Conservation (phyloP, 495 filamentous ascomycete genomes). For the Aspergillus indologenus region DNA sequence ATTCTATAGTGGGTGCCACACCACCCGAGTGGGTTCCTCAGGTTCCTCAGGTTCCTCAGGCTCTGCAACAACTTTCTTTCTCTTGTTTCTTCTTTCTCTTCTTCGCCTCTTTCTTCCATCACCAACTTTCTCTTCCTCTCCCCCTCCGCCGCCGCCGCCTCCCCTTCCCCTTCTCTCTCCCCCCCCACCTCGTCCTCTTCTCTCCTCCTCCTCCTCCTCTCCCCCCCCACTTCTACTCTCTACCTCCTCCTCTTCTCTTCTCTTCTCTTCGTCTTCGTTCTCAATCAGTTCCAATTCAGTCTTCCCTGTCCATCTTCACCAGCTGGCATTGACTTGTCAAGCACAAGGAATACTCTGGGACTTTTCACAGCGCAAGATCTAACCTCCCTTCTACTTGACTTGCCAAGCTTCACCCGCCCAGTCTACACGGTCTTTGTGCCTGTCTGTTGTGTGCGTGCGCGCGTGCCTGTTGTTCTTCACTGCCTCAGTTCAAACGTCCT, state of each 20-base stretch:
- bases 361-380: conserved; percentile 10
- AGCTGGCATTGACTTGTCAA: conserved; percentile 57
- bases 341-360: conserved; percentile 25
- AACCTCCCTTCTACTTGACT: conserved; percentile 4
- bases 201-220: conserved; percentile 18
- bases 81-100: conserved; percentile 29
- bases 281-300: conserved; percentile 5
- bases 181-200: conserved; percentile 25
- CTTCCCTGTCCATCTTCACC: conserved; percentile 32
- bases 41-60: background rate
- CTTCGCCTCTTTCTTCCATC: conserved; percentile 21
- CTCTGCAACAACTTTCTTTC: conserved; percentile 28
- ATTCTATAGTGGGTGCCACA: no score
- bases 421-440: conserved; percentile 18
- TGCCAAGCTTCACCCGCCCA: conserved; percentile 12
- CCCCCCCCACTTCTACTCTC: conserved; percentile 15
- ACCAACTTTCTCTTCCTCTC: conserved; percentile 11
- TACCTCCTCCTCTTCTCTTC: conserved; percentile 18
- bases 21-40: no score
- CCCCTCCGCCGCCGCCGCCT: conserved; percentile 19
- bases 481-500: conserved; percentile 20
- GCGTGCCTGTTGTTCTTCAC: conserved; percentile 20
- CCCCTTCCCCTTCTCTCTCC: conserved; percentile 15
- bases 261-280: conserved; percentile 23
- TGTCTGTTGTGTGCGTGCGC: conserved; percentile 11